Evolutionary conservation across 1,284 basidiomycete species (phyloP).

Genomic region (Boletus chippewaensis): DNA sequence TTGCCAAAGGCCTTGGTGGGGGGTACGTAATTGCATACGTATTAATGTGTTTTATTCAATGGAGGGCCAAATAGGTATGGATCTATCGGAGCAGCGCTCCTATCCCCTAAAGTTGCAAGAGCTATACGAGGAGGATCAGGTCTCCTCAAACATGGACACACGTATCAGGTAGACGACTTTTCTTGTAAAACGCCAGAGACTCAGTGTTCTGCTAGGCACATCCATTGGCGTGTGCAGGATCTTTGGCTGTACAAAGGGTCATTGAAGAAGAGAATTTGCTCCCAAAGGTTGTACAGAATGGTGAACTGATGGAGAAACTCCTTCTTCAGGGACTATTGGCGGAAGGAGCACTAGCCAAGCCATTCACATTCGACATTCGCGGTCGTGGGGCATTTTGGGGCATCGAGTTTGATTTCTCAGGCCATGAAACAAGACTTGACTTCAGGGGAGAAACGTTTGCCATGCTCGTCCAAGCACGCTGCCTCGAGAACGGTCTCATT

Average conservation of each 20-base stretch:
- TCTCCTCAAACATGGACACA: conserved; percentile 79
- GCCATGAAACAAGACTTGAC: conserved; percentile 38
- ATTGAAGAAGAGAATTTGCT: conserved; percentile 65
- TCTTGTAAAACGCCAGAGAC: background rate
- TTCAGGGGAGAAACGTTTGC: conserved; percentile 52
- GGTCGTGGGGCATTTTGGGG: conserved; percentile 79
- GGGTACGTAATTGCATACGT: conserved; percentile 43
- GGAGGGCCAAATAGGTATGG: conserved; percentile 50
- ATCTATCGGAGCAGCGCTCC: conserved; percentile 74
- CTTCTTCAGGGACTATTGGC: conserved; percentile 48
- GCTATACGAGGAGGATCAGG: conserved; percentile 63
- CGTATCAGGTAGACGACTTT: conserved; percentile 57
- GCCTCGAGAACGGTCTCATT: conserved; percentile 58
- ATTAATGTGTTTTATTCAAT: conserved; percentile 3
- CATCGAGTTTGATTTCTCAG: conserved; percentile 69
- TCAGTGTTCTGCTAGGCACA: conserved; percentile 43
- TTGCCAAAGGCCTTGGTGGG: conserved; percentile 83
- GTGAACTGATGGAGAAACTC: conserved; percentile 53
- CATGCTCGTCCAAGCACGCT: conserved; percentile 57
- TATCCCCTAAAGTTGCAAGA: conserved; percentile 64
- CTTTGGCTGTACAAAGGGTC: conserved; percentile 73
- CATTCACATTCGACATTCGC: conserved; percentile 67
- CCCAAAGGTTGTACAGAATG: conserved; percentile 56
- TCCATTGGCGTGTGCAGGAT: conserved; percentile 68
- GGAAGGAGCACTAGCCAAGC: conserved; percentile 50